These are phyloP conservation scores for Erodium trifolium DNA, from an alignment of 441 rosid genomes.

Conservation along the genomic window DNA sequence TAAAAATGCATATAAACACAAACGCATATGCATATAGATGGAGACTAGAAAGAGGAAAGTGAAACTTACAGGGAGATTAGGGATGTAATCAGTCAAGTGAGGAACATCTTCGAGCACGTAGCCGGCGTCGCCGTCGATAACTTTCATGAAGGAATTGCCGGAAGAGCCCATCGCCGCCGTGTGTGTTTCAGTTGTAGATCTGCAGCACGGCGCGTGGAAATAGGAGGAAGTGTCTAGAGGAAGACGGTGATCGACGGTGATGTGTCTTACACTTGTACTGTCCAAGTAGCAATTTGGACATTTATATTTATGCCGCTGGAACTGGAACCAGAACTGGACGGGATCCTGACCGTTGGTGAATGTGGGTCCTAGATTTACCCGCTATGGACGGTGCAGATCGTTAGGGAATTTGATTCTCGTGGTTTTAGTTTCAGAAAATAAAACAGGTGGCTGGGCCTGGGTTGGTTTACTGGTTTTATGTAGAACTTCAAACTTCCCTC, in stretches of 20 bases:
- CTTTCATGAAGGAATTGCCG: not conserved
- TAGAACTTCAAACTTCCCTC: no score
- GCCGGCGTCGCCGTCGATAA: conserved; percentile 33
- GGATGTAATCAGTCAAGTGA: conserved; percentile 69
- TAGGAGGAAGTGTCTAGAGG: not conserved
- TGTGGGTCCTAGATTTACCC: not conserved
- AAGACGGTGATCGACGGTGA: not conserved
- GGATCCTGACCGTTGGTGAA: not conserved
- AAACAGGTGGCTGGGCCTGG: no score
- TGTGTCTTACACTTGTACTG: not conserved
- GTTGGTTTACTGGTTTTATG: no score
- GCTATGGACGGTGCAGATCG: not conserved
- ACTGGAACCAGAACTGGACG: not conserved
- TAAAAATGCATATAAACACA: no score
- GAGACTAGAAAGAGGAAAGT: not conserved
- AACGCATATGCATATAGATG: no score
- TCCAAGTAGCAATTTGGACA: not conserved
- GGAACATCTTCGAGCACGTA: conserved; percentile 92
- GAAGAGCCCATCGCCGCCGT: not conserved
- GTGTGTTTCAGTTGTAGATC: not conserved
- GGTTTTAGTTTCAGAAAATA: no score
- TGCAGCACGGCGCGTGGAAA: not conserved
- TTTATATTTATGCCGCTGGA: not conserved
- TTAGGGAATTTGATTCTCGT: not conserved
- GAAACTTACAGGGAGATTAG: conserved; percentile 59